These are phyloP conservation scores for Phaffia tasmanica DNA, from an alignment of 768 basidiomycete species.

Conservation along the genomic window DNA sequence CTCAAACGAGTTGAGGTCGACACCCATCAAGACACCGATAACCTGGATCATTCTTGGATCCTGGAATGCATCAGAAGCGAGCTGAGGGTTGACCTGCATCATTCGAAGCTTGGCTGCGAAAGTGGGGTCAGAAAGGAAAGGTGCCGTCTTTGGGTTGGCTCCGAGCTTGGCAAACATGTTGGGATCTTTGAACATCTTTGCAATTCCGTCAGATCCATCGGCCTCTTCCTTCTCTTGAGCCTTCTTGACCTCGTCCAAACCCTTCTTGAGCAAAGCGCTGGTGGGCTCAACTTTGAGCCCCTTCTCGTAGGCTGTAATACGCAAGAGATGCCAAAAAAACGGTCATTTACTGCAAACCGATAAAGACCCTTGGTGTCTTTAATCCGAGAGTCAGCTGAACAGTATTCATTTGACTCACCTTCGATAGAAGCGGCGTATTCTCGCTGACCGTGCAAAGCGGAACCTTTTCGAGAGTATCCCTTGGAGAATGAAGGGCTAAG, in stretches of 20 bases:
- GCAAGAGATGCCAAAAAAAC: neutral
- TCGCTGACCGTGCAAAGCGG: constrained; percentile 73
- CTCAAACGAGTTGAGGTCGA: constrained; percentile 76
- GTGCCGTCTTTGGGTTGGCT: constrained; percentile 70
- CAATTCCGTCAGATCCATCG: constrained; percentile 48
- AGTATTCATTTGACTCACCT: neutral
- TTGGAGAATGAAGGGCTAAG: constrained; percentile 75
- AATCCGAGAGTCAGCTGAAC: constrained; percentile 45
- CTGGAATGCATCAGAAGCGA: constrained; percentile 46
- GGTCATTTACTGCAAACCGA: neutral
- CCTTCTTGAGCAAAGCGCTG: constrained; percentile 69
- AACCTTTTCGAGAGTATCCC: constrained; percentile 82
- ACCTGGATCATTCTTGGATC: constrained; percentile 82
- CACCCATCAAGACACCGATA: constrained; percentile 80
- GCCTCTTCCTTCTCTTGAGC: constrained; percentile 62
- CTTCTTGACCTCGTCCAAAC: constrained; percentile 74
- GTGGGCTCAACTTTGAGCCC: constrained; percentile 68
- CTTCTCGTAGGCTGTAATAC: constrained; percentile 40
- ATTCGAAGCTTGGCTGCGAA: constrained; percentile 55
- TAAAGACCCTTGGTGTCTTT: neutral
- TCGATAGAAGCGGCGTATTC: constrained; percentile 72
- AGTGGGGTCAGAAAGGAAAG: constrained; percentile 67
- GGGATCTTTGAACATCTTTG: constrained; percentile 72
- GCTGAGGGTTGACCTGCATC: constrained; percentile 32
- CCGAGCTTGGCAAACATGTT: constrained; percentile 72